Base-by-base conservation (phyloP, 441 rosid species). In the Gossypium schwendimanii region DNA sequence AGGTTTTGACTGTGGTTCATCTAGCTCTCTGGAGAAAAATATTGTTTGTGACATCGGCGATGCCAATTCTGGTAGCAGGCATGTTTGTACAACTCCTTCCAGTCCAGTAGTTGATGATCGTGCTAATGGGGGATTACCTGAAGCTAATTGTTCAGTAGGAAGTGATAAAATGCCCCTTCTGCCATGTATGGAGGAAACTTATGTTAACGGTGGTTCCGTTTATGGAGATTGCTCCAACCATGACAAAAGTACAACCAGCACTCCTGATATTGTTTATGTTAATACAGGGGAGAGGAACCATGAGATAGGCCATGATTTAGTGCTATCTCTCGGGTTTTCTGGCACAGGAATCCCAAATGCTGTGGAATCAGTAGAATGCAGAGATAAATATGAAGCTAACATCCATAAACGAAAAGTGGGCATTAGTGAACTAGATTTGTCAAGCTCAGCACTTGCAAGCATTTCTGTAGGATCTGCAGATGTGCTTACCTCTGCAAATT, bases 111-210 rank as follows among this genome's bases (percentile, higher is more conserved):
- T 71, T 72, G 78, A 78, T 67, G 70, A 59, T 75, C 77, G 50
- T 80, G 64, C 52, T 68, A 77, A 18, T 11, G 84, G 83, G 75
- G 74, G 68, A 49, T 60, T 44, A 72, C 41, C 69, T 24, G 69
- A 55, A 66, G 55, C 67, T 73, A 64, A 44, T 54, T 75, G 33
- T 73, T 66, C 71, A 28, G 67, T 14, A 41, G 76, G 26, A 17
- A 67, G 24, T 17, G 21, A 26, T 23, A 68, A 24, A 55, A 53
- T 55, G 54, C 54, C 65, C 15, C 23, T 54, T 70, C 60, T 41
- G 26, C 71, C 83, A 11, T 73, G 23, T 69, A 69, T 58, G 12
- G 85, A 61, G 64, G 85, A 79, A 78, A 63, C 72, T 63, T 33
- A 61, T 21, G 23, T 15, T 62, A 65, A 36, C 57, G 70, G 75